These are phyloP conservation scores for Fusarium aywerte DNA, from an alignment of 2,329 filamentous ascomycete genomes.

Conservation along the genomic window DNA sequence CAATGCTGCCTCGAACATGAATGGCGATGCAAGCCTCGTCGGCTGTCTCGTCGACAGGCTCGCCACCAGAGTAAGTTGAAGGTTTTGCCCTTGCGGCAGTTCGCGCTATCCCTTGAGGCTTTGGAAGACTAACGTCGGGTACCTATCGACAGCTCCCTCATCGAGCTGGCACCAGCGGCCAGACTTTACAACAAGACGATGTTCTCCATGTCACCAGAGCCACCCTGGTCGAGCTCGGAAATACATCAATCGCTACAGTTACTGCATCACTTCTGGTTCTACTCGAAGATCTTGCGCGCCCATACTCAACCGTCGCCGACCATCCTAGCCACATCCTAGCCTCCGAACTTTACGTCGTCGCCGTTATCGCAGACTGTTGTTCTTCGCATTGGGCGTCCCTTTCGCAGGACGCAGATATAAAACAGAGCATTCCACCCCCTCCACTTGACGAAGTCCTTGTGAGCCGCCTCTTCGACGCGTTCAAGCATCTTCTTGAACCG, in stretches of 20 bases:
- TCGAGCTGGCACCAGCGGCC: slow-evolving; percentile 67
- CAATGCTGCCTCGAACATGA: slow-evolving; percentile 57
- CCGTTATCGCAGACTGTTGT: slow-evolving; percentile 73
- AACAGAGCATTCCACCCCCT: slow-evolving; percentile 47
- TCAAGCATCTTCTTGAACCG: slow-evolving; percentile 68
- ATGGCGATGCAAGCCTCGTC: slow-evolving; percentile 68
- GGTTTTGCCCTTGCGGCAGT: neutral
- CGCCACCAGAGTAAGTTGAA: slow-evolving; percentile 65
- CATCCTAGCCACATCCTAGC: slow-evolving; percentile 70
- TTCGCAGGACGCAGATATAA: slow-evolving; percentile 44
- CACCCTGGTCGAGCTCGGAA: slow-evolving; percentile 70
- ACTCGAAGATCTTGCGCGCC: slow-evolving; percentile 67
- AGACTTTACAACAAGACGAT: slow-evolving; percentile 69
- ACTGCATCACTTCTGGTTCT: slow-evolving; percentile 67
- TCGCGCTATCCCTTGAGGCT: slow-evolving; percentile 2
- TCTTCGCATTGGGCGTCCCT: slow-evolving; percentile 67
- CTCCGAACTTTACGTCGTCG: slow-evolving; percentile 73
- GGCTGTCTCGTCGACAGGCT: slow-evolving; percentile 71
- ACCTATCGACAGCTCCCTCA: slow-evolving; percentile 68
- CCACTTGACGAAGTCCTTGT: slow-evolving; percentile 63
- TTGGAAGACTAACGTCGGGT: slow-evolving; percentile 49
- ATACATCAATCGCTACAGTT: slow-evolving; percentile 62
- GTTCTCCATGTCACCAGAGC: slow-evolving; percentile 69
- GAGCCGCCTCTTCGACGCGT: slow-evolving; percentile 63
- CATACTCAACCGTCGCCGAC: slow-evolving; percentile 61